Base-by-base conservation (phyloP, 202 grass and related monocot genomes). In the Setaria viridis region DNA sequence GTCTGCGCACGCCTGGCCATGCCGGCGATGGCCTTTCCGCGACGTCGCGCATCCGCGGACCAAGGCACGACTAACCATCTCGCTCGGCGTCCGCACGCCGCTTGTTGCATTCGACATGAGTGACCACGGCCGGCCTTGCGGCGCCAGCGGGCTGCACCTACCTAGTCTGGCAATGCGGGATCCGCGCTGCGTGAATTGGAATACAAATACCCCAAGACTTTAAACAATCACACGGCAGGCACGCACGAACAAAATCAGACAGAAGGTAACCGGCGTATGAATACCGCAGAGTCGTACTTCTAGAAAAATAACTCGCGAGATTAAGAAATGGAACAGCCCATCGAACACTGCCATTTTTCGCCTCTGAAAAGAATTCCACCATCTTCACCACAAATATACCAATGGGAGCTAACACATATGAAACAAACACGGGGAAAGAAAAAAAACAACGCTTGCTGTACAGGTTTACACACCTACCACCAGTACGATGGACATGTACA, bases 401-500 rank as follows among this genome's bases (percentile, higher is more conserved):
- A 88, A 80, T 80, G 75, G 67, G 56, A 55, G 60, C 77, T 69
- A 85, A 81, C 82, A 79, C 74, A 84, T 57, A 85, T 63, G 62
- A 85, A 89, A 81, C 87, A 62, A 19, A 55, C 33, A n/a, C 55
- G 15, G 15, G 20, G 29, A 5, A 34, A 77, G 88, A 75, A 85
- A 8, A 45, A 82, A 92, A 83, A 85, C 50, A 81, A 87, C 72
- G 51, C 70, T 75, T 77, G 87, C 88, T 93, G 88, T 93, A 90
- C 91, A 90, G 62, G 67, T 80, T 85, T 81, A 86, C 85, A 80
- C 45, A 72, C 62, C 87, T 65, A 91, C 84, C 80, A 85, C 84
- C 84, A 82, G 80, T 76, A 83, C 76, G 82, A 88, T 71, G 84
- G 60, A 70, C 67, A 92, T 90, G 86, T 90, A 88, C 91, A 90